Conservation (phyloP, 1,284 basidiomycete genomes). For the Sutorius eximius region DNA sequence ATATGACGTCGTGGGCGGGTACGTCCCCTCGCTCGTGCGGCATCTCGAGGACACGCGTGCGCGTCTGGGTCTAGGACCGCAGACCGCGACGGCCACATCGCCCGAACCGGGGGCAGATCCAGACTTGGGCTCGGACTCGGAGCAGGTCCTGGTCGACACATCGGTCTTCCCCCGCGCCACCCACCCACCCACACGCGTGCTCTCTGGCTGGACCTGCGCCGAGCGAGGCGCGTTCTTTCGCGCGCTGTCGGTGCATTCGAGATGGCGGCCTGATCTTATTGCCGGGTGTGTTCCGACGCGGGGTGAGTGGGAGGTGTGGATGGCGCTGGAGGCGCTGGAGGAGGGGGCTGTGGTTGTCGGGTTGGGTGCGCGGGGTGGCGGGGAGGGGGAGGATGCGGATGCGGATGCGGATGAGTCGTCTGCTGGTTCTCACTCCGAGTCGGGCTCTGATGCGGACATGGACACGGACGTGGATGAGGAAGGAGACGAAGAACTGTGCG, state of each 20-base stretch:
- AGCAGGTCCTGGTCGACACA: too few relatives aligned
- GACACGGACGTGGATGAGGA: background rate
- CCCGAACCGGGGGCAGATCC: too few relatives aligned
- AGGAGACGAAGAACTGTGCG: slow-evolving; percentile 13
- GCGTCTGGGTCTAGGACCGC: slow-evolving; percentile 17
- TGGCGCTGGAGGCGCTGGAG: slow-evolving; percentile 33
- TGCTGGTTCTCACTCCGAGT: background rate
- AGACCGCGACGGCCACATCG: too few relatives aligned
- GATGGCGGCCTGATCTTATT: slow-evolving; percentile 37
- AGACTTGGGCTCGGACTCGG: too few relatives aligned
- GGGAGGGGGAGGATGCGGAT: slow-evolving; percentile 3
- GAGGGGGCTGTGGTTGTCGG: slow-evolving; percentile 14
- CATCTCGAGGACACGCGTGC: slow-evolving; percentile 28
- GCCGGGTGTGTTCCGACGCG: slow-evolving; percentile 31
- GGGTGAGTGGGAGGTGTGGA: slow-evolving; percentile 30
- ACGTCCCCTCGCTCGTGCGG: slow-evolving; percentile 28
- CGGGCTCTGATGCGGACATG: background rate
- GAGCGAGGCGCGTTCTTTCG: slow-evolving; percentile 77
- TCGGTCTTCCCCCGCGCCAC: too few relatives aligned
- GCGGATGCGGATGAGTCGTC: slow-evolving; percentile 2
- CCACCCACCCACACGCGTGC: background rate
- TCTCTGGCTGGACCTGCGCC: slow-evolving; percentile 53
- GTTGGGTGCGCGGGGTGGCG: slow-evolving; percentile 4
- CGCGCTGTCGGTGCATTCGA: slow-evolving; percentile 31
- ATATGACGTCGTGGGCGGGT: slow-evolving; percentile 23